Evolutionary conservation across 2,329 filamentous ascomycete genomes (phyloP).

Genomic region (Fusarium scirpi): DNA sequence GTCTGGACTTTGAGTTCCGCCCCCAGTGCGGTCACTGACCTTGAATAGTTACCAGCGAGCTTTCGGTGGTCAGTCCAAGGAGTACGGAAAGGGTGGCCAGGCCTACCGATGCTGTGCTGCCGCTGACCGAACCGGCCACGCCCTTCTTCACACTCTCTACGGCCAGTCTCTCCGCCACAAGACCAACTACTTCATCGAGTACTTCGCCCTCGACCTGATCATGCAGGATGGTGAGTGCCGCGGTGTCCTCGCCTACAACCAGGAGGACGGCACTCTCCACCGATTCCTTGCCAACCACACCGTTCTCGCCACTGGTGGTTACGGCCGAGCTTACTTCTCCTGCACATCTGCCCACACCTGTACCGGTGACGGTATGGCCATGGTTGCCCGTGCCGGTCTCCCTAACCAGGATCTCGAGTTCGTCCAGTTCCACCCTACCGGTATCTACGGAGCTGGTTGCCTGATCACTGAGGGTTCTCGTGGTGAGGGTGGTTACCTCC

Average conservation of each 20-base stretch:
- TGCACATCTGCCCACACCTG: constrained; percentile 98
- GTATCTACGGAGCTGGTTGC: constrained; percentile 98
- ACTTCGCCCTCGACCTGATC: constrained; percentile 95
- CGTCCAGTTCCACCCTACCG: constrained; percentile 98
- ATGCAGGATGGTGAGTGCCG: constrained; percentile 98
- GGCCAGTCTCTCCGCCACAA: constrained; percentile 97
- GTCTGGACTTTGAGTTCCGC: constrained; percentile 46
- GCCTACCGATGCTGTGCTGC: constrained; percentile 97
- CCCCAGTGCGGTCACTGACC: constrained; percentile 27
- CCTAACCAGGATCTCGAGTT: constrained; percentile 99
- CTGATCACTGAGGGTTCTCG: constrained; percentile 98
- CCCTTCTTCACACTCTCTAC: constrained; percentile 97
- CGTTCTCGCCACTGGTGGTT: constrained; percentile 95
- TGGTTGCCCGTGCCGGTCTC: constrained; percentile 97
- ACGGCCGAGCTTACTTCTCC: constrained; percentile 97
- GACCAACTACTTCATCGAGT: constrained; percentile 99
- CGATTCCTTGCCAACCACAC: constrained; percentile 97
- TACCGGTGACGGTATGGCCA: constrained; percentile 99
- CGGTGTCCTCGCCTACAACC: constrained; percentile 97
- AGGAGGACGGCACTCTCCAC: constrained; percentile 97
- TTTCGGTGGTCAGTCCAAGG: constrained; percentile 96
- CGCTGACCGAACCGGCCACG: constrained; percentile 96
- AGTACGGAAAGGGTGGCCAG: constrained; percentile 96
- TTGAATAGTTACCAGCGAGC: constrained; percentile 89
- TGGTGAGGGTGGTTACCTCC: constrained; percentile 97